Base-by-base conservation (phyloP, 2,329 filamentous ascomycete genomes). In the Fusarium beomiforme region DNA sequence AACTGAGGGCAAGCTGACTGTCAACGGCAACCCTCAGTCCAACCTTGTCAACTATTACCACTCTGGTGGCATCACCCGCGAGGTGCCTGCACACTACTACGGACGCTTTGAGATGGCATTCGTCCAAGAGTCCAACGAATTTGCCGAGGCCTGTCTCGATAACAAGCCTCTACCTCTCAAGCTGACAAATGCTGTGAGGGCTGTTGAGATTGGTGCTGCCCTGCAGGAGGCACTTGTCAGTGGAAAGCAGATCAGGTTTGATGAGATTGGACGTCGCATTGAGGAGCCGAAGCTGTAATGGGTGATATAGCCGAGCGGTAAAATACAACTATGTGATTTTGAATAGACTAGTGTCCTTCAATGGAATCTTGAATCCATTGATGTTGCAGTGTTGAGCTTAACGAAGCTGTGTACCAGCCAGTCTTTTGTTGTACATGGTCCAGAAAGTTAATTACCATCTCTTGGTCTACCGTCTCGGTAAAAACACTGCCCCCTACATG, bases 1-100 rank as follows among this genome's bases (percentile, higher is more conserved):
- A 13, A 92, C 90, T 1, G 84, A 86, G 71, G 90, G 90, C 43
- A 92, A 91, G 78, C 74, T 92, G 10, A 81, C 84, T 1, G 83
- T 92, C 70, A 92, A 92, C 73, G 53, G 63, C 2, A 64, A 71
- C 33, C 71, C 70, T 1, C 56, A 67, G 10, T 62, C 58, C 19
- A 70, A 70, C 39, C 58, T 62, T 26, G 59, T 68, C 21, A 62
- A 68, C 17, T 51, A 58, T 43, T 70, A 66, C 42, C 53, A 70
- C 33, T 21, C 53, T 3, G 59, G 53, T 3, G 67, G 67, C 4
- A 59, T 70, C 8, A 68, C 47, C 1, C 46, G 63, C 1, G 58
- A 67, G 49, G 55, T 66, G 5, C 64, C 58, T 6, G 57, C 64
- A 14, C 57, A 62, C 46, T 68, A 62, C 29, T 70, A 68, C 14